Evolutionary conservation across 371 early-diverging fungal species (phyloP).

Genomic region (Mortierella sp.): DNA sequence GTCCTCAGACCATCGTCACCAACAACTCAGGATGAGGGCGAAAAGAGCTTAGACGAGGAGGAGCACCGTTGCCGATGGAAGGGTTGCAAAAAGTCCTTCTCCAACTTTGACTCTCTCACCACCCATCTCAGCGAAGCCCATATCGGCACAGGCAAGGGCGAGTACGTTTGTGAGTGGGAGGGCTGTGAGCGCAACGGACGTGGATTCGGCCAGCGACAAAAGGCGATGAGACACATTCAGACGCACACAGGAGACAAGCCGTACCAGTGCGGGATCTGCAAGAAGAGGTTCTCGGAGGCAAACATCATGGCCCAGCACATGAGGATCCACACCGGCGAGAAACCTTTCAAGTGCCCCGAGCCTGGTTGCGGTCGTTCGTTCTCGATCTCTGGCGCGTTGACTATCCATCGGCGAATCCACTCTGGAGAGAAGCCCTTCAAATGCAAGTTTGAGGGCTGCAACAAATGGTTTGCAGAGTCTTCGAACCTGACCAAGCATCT

Average conservation of each 20-base stretch:
- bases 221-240: constrained; percentile 89
- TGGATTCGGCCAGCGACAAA: constrained; percentile 82
- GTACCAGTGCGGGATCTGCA: constrained; percentile 82
- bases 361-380: constrained; percentile 80
- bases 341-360: constrained; percentile 84
- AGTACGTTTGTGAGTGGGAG: constrained; percentile 87
- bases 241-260: constrained; percentile 91
- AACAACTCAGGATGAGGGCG: neutral
- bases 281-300: constrained; percentile 86
- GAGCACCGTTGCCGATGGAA: constrained; percentile 70
- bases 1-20: neutral
- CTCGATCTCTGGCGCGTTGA: constrained; percentile 78
- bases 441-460: constrained; percentile 81
- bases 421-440: constrained; percentile 83
- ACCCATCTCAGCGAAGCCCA: constrained; percentile 83
- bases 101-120: constrained; percentile 76
- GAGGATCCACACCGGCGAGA: constrained; percentile 90
- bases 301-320: constrained; percentile 87
- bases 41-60: constrained; percentile 9
- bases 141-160: constrained; percentile 76
- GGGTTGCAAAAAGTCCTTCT: constrained; percentile 66
- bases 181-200: constrained; percentile 78
- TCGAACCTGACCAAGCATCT: constrained; percentile 86
- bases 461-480: constrained; percentile 81
- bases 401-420: constrained; percentile 77